phyloP scores from a whole-genome alignment of 1,139 yeast species.

The Candida anutae region DNA sequence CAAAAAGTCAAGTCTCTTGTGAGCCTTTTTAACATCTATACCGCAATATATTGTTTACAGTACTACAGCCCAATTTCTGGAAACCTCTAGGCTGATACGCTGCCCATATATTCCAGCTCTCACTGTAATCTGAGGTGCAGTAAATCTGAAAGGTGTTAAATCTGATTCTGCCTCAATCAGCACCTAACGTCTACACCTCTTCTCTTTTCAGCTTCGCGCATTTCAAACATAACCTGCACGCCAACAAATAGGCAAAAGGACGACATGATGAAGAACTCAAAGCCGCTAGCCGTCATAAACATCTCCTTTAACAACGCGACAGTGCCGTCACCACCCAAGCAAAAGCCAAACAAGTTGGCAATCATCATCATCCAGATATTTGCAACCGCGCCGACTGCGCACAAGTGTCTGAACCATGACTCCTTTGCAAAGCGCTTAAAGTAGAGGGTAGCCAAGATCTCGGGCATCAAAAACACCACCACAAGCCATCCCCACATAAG shows the following conservation, averaged over 20 bases:
- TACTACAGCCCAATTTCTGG: too few species aligned
- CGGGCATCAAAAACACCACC: conserved; percentile 85
- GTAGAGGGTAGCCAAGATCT: conserved; percentile 52
- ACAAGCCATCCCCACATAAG: conserved; percentile 95
- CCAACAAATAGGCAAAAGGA: conserved; percentile 71
- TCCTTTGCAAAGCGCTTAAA: conserved; percentile 34
- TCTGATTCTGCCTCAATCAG: conserved; percentile 19
- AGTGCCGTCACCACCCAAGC: conserved; percentile 86
- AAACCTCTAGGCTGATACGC: too few species aligned
- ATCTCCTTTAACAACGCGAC: conserved; percentile 56
- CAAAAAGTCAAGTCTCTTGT: too few species aligned
- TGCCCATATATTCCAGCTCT: too few species aligned
- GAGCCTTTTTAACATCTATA: too few species aligned
- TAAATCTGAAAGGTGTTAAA: too few species aligned
- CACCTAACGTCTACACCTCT: conserved; percentile 78
- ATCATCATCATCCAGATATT: conserved; percentile 99
- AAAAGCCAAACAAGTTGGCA: conserved; percentile 91
- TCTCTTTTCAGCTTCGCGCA: conserved; percentile 79
- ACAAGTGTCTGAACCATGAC: conserved; percentile 73
- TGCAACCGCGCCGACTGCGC: conserved; percentile 80
- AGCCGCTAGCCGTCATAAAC: conserved; percentile 63
- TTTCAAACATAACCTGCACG: conserved; percentile 90
- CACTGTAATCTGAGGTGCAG: too few species aligned
- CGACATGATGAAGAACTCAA: conserved; percentile 56
- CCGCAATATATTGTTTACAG: too few species aligned